Percentiles rank a stretch among this genome's conserved stretches.
These are phyloP conservation scores for Globisporangium spinosum DNA, from an alignment of 352 stramenopile genomes.

Conservation along the genomic window DNA sequence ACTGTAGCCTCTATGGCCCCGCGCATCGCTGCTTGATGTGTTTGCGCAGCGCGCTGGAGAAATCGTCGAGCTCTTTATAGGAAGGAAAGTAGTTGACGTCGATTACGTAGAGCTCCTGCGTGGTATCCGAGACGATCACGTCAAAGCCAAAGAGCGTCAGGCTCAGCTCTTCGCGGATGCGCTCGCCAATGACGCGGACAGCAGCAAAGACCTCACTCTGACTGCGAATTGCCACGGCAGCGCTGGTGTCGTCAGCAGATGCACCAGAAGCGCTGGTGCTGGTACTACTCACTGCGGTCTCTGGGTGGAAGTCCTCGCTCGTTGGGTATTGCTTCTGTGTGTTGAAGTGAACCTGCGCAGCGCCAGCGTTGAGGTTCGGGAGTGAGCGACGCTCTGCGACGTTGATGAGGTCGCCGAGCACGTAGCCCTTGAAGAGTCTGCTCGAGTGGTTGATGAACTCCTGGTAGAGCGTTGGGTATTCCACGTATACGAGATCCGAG, in stretches of 20 bases:
- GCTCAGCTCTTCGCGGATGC: slow-evolving; percentile 55
- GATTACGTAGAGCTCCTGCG: slow-evolving; percentile 63
- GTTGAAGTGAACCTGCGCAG: slow-evolving; percentile 71
- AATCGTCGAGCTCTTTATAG: slow-evolving; percentile 77
- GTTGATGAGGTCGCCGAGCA: slow-evolving; percentile 70
- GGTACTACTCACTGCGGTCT: neutral
- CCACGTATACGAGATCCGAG: slow-evolving; percentile 51
- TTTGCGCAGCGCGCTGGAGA: slow-evolving; percentile 48
- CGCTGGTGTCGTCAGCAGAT: neutral
- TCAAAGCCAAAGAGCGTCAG: slow-evolving; percentile 84
- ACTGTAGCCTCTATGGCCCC: neutral
- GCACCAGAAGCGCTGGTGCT: neutral
- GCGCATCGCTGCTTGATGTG: slow-evolving; percentile 51
- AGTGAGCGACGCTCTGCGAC: slow-evolving; percentile 73
- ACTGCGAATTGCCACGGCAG: slow-evolving; percentile 4
- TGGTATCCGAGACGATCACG: slow-evolving; percentile 70
- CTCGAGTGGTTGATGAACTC: slow-evolving; percentile 83
- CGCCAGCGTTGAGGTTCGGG: slow-evolving; percentile 56
- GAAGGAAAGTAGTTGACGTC: slow-evolving; percentile 89
- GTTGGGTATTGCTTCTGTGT: slow-evolving; percentile 79
- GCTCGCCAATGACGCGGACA: slow-evolving; percentile 55
- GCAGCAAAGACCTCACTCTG: slow-evolving; percentile 56
- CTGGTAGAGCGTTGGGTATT: slow-evolving; percentile 69
- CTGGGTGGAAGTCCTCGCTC: slow-evolving; percentile 49
- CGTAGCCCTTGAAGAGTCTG: slow-evolving; percentile 81